These are phyloP conservation scores for Chalciporus piperatus DNA, from an alignment of 768 basidiomycete genomes.

Conservation along the genomic window DNA sequence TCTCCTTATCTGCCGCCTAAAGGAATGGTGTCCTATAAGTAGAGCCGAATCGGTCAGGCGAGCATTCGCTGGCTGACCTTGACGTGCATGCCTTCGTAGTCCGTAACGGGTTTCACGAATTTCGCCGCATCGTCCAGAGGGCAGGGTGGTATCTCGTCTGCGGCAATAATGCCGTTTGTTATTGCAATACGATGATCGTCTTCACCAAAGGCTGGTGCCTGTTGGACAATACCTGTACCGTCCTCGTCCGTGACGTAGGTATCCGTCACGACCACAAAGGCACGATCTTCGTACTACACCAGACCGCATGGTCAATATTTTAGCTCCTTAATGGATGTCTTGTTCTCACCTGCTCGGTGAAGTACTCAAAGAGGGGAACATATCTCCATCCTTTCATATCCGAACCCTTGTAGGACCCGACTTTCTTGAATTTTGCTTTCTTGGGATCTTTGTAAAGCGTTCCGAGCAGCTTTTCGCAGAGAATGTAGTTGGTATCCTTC, in stretches of 20 bases:
- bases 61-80: slow-evolving; percentile 54
- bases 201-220: slow-evolving; percentile 97
- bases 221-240: slow-evolving; percentile 98
- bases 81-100: slow-evolving; percentile 84
- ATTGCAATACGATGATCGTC: slow-evolving; percentile 96
- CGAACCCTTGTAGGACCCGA: slow-evolving; percentile 81
- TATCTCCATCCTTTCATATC: slow-evolving; percentile 98
- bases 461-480: slow-evolving; percentile 81
- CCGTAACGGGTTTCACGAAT: slow-evolving; percentile 87
- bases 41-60: not conserved
- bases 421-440: slow-evolving; percentile 92
- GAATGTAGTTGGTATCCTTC: slow-evolving; percentile 82
- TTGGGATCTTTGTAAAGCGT: slow-evolving; percentile 96
- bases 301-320: not conserved
- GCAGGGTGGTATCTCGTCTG: slow-evolving; percentile 94
- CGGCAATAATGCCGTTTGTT: slow-evolving; percentile 73
- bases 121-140: slow-evolving; percentile 88
- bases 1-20: slow-evolving; percentile 92
- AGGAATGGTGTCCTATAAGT: slow-evolving; percentile 1
- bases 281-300: slow-evolving; percentile 80
- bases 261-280: slow-evolving; percentile 86
- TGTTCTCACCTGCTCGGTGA: slow-evolving; percentile 78
- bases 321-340: not conserved
- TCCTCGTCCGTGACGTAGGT: slow-evolving; percentile 91
- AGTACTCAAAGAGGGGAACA: slow-evolving; percentile 93